These are phyloP conservation scores for Tetrapisispora nanseiensis DNA, from an alignment of 805 yeast species.

Conservation along the genomic window DNA sequence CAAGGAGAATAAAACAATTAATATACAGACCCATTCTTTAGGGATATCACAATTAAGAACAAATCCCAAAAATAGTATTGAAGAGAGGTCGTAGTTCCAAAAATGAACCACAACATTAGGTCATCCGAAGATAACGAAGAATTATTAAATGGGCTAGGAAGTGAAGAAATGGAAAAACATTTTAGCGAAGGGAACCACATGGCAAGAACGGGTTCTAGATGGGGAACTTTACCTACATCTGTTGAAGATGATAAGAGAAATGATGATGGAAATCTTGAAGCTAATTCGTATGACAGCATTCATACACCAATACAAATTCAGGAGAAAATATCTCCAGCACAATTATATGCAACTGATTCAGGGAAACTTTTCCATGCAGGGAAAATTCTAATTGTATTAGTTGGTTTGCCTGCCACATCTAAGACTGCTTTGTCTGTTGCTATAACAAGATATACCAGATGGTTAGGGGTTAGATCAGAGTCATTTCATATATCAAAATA, in stretches of 20 bases:
- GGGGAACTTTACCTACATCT: slow-evolving; percentile 25
- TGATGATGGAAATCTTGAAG: slow-evolving; percentile 37
- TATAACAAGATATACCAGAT: slow-evolving; percentile 80
- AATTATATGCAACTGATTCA: slow-evolving; percentile 81
- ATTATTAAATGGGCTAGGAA: slow-evolving; percentile 15
- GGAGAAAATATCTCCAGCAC: slow-evolving; percentile 78
- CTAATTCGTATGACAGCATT: slow-evolving; percentile 43
- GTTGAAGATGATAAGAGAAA: background rate
- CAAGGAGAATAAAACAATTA: too few relatives aligned
- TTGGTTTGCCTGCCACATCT: slow-evolving; percentile 93
- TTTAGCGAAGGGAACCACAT: slow-evolving; percentile 39
- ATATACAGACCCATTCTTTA: too few relatives aligned
- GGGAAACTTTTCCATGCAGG: slow-evolving; percentile 96
- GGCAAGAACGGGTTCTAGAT: slow-evolving; percentile 44
- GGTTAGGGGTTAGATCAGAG: slow-evolving; percentile 93
- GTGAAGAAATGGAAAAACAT: slow-evolving; percentile 32
- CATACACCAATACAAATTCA: slow-evolving; percentile 36
- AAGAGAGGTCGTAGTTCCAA: background rate
- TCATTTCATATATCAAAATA: slow-evolving; percentile 90
- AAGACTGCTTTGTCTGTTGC: slow-evolving; percentile 90
- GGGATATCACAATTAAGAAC: too few relatives aligned
- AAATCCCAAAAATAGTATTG: background rate
- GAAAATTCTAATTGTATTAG: slow-evolving; percentile 74
- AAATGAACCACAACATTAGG: background rate
- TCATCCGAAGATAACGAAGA: slow-evolving; percentile 12